Evolutionary conservation across 2,329 filamentous ascomycete species (phyloP), one percentile per base, ranked within the genome.

Genomic region (Apiospora koreana): DNA sequence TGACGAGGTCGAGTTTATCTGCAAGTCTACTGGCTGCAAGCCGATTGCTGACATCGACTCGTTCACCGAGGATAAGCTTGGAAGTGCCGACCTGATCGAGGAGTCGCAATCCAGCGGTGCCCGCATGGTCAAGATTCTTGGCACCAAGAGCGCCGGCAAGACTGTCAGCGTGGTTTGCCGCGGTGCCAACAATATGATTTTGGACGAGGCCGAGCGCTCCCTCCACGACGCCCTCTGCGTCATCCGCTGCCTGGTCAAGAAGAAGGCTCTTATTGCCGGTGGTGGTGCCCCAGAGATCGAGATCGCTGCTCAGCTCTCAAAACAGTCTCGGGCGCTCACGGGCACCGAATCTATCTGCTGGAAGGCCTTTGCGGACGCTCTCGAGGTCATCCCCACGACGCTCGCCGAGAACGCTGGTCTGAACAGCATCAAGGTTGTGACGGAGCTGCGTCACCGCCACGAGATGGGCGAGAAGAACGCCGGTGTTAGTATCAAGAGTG

Each of bases 1-100:
- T 73, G 96, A 99, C 79, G 96, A 99, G 84, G 94, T 99, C 71
- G 96, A 99, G 83, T 99, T 99, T 83, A 93, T 99, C 82, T 98
- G 95, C 93, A 99, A 98, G 86, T 97, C 93, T 72, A 97, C 95
- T 45, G 96, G 96, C 77, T 99, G 96, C 90, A 99, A 99, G 86
- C 96, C 96, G 67, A 96, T 99, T 79, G 96, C 96, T 76, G 97
- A 99, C 80, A 93, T 99, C 78, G 96, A 99, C 83, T 97, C 95
- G 16, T 99, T 99, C 85, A 96, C 94, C 23, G 96, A 99, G 84
- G 96, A 99, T 84, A 99, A 98, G 87, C 91, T 99, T 69, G 96
- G 95, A 74, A 92, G 91, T 54, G 96, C 96, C 43, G 96, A 99
- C 78, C 86, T 99, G 45, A 91, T 99, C 28, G 96, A 99, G 84